Evolutionary conservation across 2,329 filamentous ascomycete genomes (phyloP).

Genomic region (Ceratocystis cubensis): DNA sequence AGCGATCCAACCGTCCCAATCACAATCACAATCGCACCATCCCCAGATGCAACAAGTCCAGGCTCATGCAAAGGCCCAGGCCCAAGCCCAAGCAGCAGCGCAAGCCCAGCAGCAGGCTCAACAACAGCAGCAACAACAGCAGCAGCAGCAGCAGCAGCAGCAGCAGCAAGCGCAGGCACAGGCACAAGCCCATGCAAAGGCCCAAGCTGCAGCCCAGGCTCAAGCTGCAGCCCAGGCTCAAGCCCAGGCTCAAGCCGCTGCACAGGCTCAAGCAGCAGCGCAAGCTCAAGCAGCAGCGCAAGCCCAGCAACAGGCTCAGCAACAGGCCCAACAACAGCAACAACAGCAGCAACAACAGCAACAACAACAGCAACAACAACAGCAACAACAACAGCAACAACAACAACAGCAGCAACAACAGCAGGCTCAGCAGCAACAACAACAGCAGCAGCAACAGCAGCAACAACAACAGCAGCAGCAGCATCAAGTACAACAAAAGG

Average conservation of each 20-base stretch:
- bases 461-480: conserved; percentile 24
- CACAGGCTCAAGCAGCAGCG: conserved; percentile 2
- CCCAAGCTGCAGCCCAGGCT: conserved; percentile 28
- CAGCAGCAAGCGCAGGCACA: conserved; percentile 15
- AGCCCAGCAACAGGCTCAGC: conserved; percentile 19
- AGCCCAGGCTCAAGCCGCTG: conserved; percentile 24
- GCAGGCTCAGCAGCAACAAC: neutral
- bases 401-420: neutral
- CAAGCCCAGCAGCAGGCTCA: conserved; percentile 18
- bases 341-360: conserved; percentile 26
- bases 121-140: conserved; percentile 16
- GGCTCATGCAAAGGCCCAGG: conserved; percentile 15
- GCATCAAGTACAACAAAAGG: conserved; percentile 24
- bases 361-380: conserved; percentile 17
- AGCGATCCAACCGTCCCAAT: conserved; percentile 24
- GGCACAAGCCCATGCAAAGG: conserved; percentile 18
- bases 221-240: conserved; percentile 24
- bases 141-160: neutral
- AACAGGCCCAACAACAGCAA: conserved; percentile 29
- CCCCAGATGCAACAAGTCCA: conserved; percentile 18
- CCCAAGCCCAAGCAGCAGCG: conserved; percentile 11
- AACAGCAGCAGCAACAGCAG: conserved; percentile 24
- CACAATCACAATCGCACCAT: conserved; percentile 23
- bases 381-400: conserved; percentile 24
- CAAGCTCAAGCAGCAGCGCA: neutral